phyloP scores from a whole-genome alignment of 495 filamentous ascomycete species.

The Penicillium mononematosum region DNA sequence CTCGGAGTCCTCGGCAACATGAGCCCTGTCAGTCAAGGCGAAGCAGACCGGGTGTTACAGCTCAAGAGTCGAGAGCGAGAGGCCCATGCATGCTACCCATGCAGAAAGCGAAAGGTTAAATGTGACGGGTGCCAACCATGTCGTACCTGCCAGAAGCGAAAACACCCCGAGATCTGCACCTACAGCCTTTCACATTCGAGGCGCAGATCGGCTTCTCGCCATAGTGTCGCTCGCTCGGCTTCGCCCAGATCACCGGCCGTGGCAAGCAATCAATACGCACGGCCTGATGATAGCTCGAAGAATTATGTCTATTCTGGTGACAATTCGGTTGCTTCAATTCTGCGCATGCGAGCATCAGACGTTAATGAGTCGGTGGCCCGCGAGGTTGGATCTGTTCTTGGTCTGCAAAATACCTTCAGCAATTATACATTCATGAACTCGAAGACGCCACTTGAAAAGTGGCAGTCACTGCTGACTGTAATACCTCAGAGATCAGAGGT shows the following conservation, averaged over 20 bases:
- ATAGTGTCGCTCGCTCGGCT: too few species aligned
- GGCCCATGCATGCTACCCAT: constrained; percentile 40
- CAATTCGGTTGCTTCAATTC: constrained; percentile 37
- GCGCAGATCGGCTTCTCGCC: too few species aligned
- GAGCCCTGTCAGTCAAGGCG: constrained; percentile 19
- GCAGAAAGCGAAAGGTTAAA: constrained; percentile 44
- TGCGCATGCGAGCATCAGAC: constrained; percentile 52
- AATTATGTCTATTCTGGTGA: constrained; percentile 46
- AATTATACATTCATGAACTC: constrained; percentile 63
- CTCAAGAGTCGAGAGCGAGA: constrained; percentile 35
- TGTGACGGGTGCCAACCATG: constrained; percentile 37
- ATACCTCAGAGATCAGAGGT: constrained; percentile 34
- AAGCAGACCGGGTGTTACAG: constrained; percentile 34
- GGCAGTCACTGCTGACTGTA: constrained; percentile 30
- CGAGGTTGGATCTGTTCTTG: constrained; percentile 52
- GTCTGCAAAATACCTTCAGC: constrained; percentile 67
- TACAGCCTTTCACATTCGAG: constrained; percentile 17
- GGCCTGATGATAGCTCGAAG: constrained; percentile 27
- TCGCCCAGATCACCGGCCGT: too few species aligned
- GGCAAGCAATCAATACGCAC: too few species aligned
- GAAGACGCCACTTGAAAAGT: constrained; percentile 31
- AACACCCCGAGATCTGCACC: constrained; percentile 40
- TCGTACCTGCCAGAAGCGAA: constrained; percentile 31
- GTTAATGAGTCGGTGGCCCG: constrained; percentile 44
- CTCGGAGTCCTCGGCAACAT: constrained; percentile 17